Base-by-base conservation (phyloP, 2,329 filamentous ascomycete genomes). In the Polychaeton citri region DNA sequence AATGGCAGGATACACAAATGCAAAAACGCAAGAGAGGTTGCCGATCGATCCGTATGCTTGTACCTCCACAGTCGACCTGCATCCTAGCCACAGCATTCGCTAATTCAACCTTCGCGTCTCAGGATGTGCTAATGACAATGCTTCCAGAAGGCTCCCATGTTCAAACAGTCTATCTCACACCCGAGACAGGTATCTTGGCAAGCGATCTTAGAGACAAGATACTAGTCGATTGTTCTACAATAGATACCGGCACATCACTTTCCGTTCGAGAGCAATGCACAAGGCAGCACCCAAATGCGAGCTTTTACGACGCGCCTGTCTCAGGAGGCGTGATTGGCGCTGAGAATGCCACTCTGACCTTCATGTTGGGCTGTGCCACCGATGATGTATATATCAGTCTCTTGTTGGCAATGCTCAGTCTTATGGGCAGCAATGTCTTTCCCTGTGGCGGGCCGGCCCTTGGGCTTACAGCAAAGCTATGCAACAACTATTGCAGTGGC, bases 401-500 rank as follows among this genome's bases (percentile, higher is more conserved):
- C 5, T 50, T 75, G 6, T 57, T 53, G n/a, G 40, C 48, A 15
- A 45, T 76, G 4, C 53, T 74, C 18, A 43, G 54, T 9, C 52
- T 65, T 30, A 74, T 76, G 68, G 72, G 72, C 19, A 60, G 59
- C 31, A 58, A 67, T 35, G 54, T 73, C 28, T 68, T 76, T 34
- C 59, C 69, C 4, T 76, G 72, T 43, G 72, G 72, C 3, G 69
- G 64, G 0, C 63, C 69, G 0, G 67, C 66, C 0, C 59, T 74
- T 0, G 72, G 73, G 0, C 62, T 77, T 3, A 66, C 69, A 0
- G 71, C 72, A 0, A 77, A 76, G 52, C 54, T 76, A 5, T 72
- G 65, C 37, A 77, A 77, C 48, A 77, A 77, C 45, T 77, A 77
- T 50, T 62, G 69, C 33, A 72, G 66, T 0, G 71, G 69, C 1